A percentile compares a stretch with the other conserved stretches of the same genome.
Evolutionary conservation across 768 basidiomycete genomes (phyloP).

Genomic region (Lentinula edodes): DNA sequence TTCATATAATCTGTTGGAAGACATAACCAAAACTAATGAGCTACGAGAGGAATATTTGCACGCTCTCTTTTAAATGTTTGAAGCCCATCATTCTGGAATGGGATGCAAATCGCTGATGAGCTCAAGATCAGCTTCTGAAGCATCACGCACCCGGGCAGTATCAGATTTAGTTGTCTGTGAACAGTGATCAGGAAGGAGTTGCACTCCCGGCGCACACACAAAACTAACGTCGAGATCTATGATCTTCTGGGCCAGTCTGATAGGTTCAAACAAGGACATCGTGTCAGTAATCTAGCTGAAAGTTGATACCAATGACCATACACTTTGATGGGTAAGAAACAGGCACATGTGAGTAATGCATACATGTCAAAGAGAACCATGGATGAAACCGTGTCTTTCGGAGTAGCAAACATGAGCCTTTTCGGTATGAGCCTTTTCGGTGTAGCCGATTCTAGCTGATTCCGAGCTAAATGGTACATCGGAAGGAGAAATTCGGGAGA

Average conservation of each 20-base stretch:
- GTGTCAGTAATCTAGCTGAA: background rate
- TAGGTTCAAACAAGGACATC: background rate
- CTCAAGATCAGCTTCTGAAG: background rate
- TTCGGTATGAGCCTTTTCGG: background rate
- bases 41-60: background rate
- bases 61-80: background rate
- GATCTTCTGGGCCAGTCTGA: background rate
- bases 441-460: background rate
- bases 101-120: background rate
- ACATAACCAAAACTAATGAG: constrained; percentile 19
- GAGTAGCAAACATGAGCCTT: background rate
- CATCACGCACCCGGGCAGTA: background rate
- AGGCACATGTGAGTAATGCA: background rate
- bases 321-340: background rate
- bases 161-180: background rate
- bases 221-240: background rate
- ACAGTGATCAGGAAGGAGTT: background rate
- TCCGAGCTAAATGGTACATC: background rate
- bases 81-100: background rate
- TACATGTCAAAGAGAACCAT: background rate
- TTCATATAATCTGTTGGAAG: constrained; percentile 27
- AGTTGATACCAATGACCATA: background rate
- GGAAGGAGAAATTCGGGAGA: background rate
- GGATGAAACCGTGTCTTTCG: background rate
- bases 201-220: background rate